Evolutionary conservation across 805 yeast genomes (phyloP).

Genomic region (Starmerella vitae): DNA sequence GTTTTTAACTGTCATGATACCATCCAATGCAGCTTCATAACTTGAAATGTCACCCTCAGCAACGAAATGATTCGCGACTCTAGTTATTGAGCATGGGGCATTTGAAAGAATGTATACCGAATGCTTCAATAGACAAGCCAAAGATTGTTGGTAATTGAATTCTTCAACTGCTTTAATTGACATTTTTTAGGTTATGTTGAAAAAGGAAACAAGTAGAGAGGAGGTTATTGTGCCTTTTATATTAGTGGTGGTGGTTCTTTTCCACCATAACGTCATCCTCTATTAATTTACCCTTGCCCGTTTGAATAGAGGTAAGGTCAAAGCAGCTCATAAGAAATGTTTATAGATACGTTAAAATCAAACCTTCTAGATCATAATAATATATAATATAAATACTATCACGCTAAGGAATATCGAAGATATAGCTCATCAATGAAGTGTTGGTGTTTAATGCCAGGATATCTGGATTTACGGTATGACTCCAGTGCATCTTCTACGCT

Average conservation of each 20-base stretch:
- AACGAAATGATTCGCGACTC: neutral
- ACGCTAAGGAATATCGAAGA: slow-evolving; percentile 35
- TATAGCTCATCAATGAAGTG: slow-evolving; percentile 64
- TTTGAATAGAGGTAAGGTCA: no score
- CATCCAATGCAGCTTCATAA: neutral
- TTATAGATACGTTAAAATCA: no score
- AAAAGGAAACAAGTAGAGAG: no score
- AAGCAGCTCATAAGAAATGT: no score
- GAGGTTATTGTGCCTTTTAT: no score
- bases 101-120: neutral
- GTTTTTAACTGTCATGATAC: neutral
- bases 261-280: no score
- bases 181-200: no score
- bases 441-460: slow-evolving; percentile 65
- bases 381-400: neutral
- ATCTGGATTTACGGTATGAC: slow-evolving; percentile 43
- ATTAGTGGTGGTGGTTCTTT: no score
- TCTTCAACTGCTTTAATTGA: neutral
- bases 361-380: neutral
- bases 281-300: no score
- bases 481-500: slow-evolving; percentile 48
- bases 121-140: neutral
- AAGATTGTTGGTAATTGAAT: neutral
- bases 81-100: neutral
- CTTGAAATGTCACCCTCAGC: neutral